phyloP scores from a whole-genome alignment of 192 early-diverging fungal genomes.

The Coemansia sp. region DNA sequence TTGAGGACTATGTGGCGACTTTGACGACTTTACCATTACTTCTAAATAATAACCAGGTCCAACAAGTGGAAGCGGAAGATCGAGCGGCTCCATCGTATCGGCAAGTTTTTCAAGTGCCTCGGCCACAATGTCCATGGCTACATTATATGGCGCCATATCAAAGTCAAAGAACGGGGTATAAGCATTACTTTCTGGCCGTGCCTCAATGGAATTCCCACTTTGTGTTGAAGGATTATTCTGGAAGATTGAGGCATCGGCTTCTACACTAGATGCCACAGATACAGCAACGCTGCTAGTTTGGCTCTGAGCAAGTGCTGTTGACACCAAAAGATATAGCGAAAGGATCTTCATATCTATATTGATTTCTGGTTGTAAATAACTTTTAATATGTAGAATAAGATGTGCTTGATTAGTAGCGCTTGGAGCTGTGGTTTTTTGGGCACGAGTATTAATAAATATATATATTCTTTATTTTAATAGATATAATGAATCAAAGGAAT shows the following conservation, averaged over 20 bases:
- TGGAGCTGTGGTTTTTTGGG: too few relatives aligned
- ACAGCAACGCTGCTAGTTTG: constrained; percentile 6
- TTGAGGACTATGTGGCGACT: constrained; percentile 13
- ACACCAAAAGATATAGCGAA: constrained; percentile 36
- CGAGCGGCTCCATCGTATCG: constrained; percentile 50
- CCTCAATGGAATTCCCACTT: background rate
- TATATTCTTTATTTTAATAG: too few relatives aligned
- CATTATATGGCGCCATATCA: constrained; percentile 50
- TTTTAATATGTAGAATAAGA: background rate
- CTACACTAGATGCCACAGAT: background rate
- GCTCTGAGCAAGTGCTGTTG: constrained; percentile 32
- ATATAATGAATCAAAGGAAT: too few relatives aligned
- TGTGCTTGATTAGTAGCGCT: background rate
- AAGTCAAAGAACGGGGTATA: constrained; percentile 49
- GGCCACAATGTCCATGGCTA: constrained; percentile 51
- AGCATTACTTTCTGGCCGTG: constrained; percentile 6
- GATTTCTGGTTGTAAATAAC: background rate
- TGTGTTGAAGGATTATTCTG: background rate
- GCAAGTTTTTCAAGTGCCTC: constrained; percentile 50
- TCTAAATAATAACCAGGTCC: constrained; percentile 53
- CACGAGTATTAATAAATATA: too few relatives aligned
- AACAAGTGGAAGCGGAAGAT: constrained; percentile 45
- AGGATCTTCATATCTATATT: constrained; percentile 34
- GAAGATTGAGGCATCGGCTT: background rate
- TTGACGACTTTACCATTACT: constrained; percentile 49